Evolutionary conservation across 2,329 filamentous ascomycete genomes (phyloP), one percentile per base, ranked within the genome.

Genomic region (Sordariomycetes sp.): DNA sequence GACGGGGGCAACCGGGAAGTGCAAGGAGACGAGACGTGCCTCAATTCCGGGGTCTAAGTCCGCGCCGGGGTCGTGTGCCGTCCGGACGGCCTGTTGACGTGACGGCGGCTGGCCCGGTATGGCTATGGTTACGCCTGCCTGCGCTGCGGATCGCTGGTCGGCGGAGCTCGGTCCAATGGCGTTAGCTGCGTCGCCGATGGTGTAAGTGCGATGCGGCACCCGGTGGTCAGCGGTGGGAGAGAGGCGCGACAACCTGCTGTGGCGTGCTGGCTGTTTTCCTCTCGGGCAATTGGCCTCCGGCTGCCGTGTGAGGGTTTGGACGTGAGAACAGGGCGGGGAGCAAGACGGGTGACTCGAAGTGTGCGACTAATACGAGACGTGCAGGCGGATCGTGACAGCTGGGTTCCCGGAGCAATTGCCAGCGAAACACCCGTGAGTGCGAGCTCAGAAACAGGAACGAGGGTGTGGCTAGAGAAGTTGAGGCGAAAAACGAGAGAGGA

Each of bases 161-260:
- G 53, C n/a, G 32, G 25, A 54, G 25, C 32, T 25, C 32, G 34
- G 54, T 25, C 34, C 34, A 48, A 55, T 55, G 54, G 54, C 54
- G 54, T 55, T 55, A 55, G 24, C 43, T 55, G 54, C 54, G 54
- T 46, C 34, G 43, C 54, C 35, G 54, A 55, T 55, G 54, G 54
- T 55, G 54, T 55, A 55, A 55, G 54, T 55, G 54, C 11, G 54
- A 24, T 28, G 20, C 18, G 24, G 18, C n/a, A n/a, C 25, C 54
- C n/a, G 28, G 20, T 22, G 32, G 40, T 55, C 20, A 46, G 53
- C 35, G 40, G 53, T 55, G 53, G 53, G 22, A 32, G 53, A 22
- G n/a, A 46, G 25, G 24, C n/a, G 54, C n/a, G 54, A 55, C 54
- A 55, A 24, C 12, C 22, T 43, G 37, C 11, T 32, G 43, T 12